These are phyloP conservation scores for Grosmannia serpens DNA, from an alignment of 2,329 filamentous ascomycete genomes.

Conservation along the genomic window DNA sequence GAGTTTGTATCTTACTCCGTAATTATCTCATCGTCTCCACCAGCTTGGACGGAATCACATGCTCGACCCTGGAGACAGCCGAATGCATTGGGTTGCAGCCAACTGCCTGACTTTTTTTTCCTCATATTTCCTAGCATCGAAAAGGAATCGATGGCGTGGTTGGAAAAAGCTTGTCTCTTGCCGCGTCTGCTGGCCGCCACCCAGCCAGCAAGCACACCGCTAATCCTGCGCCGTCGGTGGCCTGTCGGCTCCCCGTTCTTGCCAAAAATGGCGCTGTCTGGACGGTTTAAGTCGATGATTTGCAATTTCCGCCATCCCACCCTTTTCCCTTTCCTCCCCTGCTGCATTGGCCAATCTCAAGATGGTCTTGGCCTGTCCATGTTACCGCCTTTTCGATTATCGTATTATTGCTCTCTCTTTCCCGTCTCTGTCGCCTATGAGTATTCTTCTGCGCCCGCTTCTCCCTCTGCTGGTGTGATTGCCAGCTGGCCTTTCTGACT, in stretches of 20 bases:
- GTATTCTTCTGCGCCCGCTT: too few species aligned
- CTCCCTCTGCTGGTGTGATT: constrained; percentile 19
- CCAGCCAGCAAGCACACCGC: neutral
- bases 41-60: neutral
- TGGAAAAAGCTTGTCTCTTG: neutral
- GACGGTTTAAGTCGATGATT: neutral
- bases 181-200: neutral
- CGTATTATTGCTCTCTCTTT: neutral
- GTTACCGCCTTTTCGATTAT: neutral
- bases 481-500: neutral
- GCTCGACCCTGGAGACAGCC: neutral
- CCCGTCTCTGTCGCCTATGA: neutral
- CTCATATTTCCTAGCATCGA: neutral
- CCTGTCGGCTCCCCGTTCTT: neutral
- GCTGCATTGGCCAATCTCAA: neutral
- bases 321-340: neutral
- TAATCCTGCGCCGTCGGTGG: neutral
- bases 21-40: too few species aligned
- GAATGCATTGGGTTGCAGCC: too few species aligned
- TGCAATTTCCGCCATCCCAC: neutral
- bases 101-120: too few species aligned
- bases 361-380: neutral
- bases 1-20: too few species aligned
- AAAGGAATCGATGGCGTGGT: neutral
- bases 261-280: neutral